Base-by-base conservation (phyloP, 2,329 filamentous ascomycete genomes). In the Hypocrella siamensis region DNA sequence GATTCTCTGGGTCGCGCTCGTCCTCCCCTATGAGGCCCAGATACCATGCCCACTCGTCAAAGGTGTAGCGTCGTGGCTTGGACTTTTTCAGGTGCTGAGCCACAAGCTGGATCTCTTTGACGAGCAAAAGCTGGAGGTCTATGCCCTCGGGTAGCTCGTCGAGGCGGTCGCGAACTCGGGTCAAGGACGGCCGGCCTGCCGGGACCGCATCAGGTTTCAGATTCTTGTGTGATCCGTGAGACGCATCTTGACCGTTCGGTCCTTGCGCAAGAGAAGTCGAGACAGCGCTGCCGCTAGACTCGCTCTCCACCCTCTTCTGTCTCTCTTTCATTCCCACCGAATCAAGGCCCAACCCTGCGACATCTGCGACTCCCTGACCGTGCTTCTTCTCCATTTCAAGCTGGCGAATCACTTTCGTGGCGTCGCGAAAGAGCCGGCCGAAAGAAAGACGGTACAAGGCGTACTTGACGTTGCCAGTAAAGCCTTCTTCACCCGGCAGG, bases 11-110 rank as follows among this genome's bases (percentile, higher is more conserved):
- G 39, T 58, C 58, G 33, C 53, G 54, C 45, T 76, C 70, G 46
- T 75, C 69, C 45, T 75, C 70, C 29, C 71, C 71, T n/a, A 93
- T 80, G 19, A 93, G 63, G 16, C 71, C 69, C 6, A 86, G 75
- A 43, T 83, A 90, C 59, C 82, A 81, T 0, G 79, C 79, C 86
- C 85, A 93, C 48, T 93, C 79, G 41, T 85, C 74, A 40, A 85
- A 94, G 0, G 61, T 64, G 49, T 93, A 94, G 33, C 65, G 67
- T 34, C 74, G 75, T 3, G 69, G 64, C 4, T 63, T 53, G 28
- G 60, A 52, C 14, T 69, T 66, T 21, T 80, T 57, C 46, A 90
- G 71, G 30, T 68, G 59, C n/a, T 38, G 36, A 2, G 73, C 71
- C 1, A 82, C 70, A 17, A 60, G 62, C 11, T 70, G 62, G 34